Conservation (phyloP, 73 alveolate genomes). For the Paramecium primaurelia region DNA sequence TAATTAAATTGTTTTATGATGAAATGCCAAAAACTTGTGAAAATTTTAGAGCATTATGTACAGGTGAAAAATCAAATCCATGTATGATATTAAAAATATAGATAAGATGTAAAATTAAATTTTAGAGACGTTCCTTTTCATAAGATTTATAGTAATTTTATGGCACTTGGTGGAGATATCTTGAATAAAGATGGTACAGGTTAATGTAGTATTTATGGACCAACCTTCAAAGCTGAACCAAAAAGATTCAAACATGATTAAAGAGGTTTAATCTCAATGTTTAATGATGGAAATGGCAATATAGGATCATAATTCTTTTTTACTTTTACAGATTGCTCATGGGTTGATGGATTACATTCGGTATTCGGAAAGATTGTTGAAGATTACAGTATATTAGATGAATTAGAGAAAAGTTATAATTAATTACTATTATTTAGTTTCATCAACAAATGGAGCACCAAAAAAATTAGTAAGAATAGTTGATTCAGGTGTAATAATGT, state of each 20-base stretch:
- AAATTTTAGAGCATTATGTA: constrained; percentile 90
- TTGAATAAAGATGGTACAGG: constrained; percentile 48
- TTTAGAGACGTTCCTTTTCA: constrained; percentile 74
- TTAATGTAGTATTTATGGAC: background rate
- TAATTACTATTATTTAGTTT: background rate
- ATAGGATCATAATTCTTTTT: constrained; percentile 37
- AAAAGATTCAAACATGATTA: constrained; percentile 9
- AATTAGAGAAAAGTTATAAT: background rate
- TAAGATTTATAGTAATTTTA: constrained; percentile 77
- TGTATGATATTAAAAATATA: background rate
- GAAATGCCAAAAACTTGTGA: constrained; percentile 87
- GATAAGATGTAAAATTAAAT: constrained; percentile 70
- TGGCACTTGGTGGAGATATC: constrained; percentile 78
- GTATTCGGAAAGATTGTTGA: constrained; percentile 32
- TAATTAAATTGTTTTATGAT: constrained; percentile 74
- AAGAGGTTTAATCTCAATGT: constrained; percentile 30
- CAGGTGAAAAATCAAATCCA: constrained; percentile 81
- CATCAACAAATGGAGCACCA: constrained; percentile 29
- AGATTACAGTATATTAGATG: constrained; percentile 26
- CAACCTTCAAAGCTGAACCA: constrained; percentile 34
- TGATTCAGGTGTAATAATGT: constrained; percentile 39
- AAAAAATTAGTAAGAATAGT: constrained; percentile 43
- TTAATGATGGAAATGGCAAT: constrained; percentile 7
- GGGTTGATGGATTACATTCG: constrained; percentile 40
- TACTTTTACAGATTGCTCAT: constrained; percentile 43